Conservation (phyloP, 2,329 filamentous ascomycete species). For the Monilinia fructicola region DNA sequence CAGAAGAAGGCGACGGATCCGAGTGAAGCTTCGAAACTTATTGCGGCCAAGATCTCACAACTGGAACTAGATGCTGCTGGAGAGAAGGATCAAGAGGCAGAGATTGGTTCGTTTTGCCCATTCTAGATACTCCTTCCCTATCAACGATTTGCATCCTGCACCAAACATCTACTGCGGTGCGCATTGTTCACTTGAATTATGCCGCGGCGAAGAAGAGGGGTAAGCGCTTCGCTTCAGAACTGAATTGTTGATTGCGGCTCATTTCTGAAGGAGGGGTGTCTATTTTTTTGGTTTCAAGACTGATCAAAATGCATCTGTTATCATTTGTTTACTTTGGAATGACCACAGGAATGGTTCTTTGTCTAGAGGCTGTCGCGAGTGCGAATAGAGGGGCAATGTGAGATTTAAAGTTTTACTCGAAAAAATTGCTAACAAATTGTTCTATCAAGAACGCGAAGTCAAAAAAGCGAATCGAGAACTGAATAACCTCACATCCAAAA, state of each 20-base stretch:
- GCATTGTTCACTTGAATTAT: not conserved
- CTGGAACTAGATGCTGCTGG: constrained; percentile 89
- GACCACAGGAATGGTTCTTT: not conserved
- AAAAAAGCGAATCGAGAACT: constrained; percentile 92
- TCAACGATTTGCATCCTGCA: constrained; percentile 2
- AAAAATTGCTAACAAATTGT: constrained; percentile 27
- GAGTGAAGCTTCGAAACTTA: constrained; percentile 84
- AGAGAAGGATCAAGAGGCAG: constrained; percentile 91
- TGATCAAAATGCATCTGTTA: not conserved
- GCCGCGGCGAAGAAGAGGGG: constrained; percentile 22
- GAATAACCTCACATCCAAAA: constrained; percentile 82
- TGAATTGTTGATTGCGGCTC: constrained; percentile 4
- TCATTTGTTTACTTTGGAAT: not conserved
- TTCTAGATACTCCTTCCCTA: constrained; percentile 26
- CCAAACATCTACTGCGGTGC: constrained; percentile 5
- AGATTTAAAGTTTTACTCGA: constrained; percentile 17
- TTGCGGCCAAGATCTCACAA: constrained; percentile 92
- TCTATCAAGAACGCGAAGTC: constrained; percentile 76
- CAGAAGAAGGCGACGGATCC: constrained; percentile 82
- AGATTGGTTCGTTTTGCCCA: constrained; percentile 71
- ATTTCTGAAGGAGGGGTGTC: constrained; percentile 7
- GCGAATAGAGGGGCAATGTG: constrained; percentile 36
- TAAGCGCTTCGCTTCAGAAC: constrained; percentile 22
- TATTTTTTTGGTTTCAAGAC: not conserved
- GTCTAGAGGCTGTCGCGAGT: constrained; percentile 16